A percentile compares a stretch with the other conserved stretches of the same genome.
Evolutionary conservation across 192 early-diverging fungal species (phyloP).

Genomic region (Phycomyces nitens): DNA sequence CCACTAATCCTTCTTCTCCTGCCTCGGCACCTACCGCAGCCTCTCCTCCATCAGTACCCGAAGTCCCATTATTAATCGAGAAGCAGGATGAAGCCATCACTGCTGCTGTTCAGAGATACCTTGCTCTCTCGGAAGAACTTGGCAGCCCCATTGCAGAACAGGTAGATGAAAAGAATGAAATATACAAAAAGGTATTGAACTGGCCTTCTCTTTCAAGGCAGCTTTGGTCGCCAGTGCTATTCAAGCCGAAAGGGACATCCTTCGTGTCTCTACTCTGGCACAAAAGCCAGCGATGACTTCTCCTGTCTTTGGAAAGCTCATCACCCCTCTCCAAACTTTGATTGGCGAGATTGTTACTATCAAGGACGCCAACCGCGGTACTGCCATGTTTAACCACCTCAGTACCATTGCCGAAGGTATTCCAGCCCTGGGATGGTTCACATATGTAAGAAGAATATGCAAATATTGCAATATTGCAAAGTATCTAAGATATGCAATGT

Average conservation of each 20-base stretch:
- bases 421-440: conserved; percentile 90
- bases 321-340: conserved; percentile 66
- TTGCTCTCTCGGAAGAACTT: conserved; percentile 45
- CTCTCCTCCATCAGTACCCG: conserved; percentile 22
- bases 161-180: conserved; percentile 25
- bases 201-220: conserved; percentile 40
- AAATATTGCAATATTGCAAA: not conserved
- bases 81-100: conserved; percentile 54
- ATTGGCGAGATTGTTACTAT: conserved; percentile 65
- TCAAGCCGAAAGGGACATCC: conserved; percentile 69
- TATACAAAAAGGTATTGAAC: not conserved
- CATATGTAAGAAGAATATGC: conserved; percentile 50
- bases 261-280: conserved; percentile 65
- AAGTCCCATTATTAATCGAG: conserved; percentile 44
- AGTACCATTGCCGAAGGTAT: conserved; percentile 85
- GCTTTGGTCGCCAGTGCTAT: conserved; percentile 56
- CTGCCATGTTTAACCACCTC: conserved; percentile 75
- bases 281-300: conserved; percentile 73
- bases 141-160: conserved; percentile 58
- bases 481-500: not conserved
- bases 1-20: conserved; percentile 34
- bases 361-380: conserved; percentile 76
- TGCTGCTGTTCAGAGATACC: conserved; percentile 41
- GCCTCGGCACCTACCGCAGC: conserved; percentile 38
- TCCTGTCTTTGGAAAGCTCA: conserved; percentile 53